Evolutionary conservation across 208 protist species (phyloP).

Genomic region (Trypanosoma conorhini): DNA sequence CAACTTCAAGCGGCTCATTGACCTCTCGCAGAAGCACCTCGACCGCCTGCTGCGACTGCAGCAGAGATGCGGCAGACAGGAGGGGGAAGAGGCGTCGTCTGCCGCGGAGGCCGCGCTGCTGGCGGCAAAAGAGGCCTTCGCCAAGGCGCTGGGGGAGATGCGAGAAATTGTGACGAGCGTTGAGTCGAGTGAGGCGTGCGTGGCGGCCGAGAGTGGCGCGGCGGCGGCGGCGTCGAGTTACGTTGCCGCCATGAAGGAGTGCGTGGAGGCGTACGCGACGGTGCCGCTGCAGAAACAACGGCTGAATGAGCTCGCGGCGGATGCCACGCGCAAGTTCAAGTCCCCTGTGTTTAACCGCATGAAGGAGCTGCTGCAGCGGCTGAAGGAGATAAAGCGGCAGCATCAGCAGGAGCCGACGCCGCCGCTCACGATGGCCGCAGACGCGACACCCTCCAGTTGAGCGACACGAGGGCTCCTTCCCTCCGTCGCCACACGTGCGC

Average conservation of each 20-base stretch:
- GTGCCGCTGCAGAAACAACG: conserved; percentile 51
- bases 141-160: conserved; percentile 29
- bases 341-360: conserved; percentile 85
- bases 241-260: conserved; percentile 60
- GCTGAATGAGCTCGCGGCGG: conserved; percentile 76
- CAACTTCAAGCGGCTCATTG: conserved; percentile 70
- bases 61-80: conserved; percentile 42
- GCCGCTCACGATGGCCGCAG: not conserved
- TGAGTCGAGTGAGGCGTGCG: conserved; percentile 27
- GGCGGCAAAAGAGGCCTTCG: conserved; percentile 13
- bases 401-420: not conserved
- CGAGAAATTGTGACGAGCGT: conserved; percentile 30
- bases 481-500: too few species aligned
- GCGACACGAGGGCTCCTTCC: not conserved
- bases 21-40: conserved; percentile 61
- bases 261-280: conserved; percentile 64
- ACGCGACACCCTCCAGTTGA: not conserved
- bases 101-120: conserved; percentile 5
- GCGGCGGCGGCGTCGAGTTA: conserved; percentile 19
- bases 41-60: conserved; percentile 58
- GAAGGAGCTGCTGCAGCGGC: conserved; percentile 76
- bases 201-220: not conserved
- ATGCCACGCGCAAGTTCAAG: conserved; percentile 86
- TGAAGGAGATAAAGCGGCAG: conserved; percentile 80
- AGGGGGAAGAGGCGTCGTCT: conserved; percentile 21